Conservation (phyloP, 805 yeast genomes). For the Kregervanrija fluxuum region DNA sequence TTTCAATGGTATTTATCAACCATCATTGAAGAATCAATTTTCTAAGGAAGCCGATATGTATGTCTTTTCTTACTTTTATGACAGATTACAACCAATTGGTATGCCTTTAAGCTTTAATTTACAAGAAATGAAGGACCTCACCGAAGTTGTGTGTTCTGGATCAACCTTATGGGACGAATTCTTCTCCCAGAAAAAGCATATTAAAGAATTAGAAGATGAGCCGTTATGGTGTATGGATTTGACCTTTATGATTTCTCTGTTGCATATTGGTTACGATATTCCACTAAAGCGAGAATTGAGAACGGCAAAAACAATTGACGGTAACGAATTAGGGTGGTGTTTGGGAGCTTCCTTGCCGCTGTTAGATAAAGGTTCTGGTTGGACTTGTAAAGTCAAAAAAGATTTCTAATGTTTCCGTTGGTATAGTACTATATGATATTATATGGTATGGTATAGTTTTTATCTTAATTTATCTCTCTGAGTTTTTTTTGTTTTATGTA, state of each 20-base stretch:
- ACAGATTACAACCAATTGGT: constrained; percentile 88
- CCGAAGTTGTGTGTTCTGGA: constrained; percentile 83
- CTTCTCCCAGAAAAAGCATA: constrained; percentile 58
- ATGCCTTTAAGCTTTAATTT: constrained; percentile 88
- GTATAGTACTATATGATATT: no score
- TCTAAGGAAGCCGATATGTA: constrained; percentile 67
- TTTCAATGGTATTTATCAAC: constrained; percentile 96
- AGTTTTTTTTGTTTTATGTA: no score
- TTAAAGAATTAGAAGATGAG: constrained; percentile 60
- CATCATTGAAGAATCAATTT: constrained; percentile 77
- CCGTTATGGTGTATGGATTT: constrained; percentile 95
- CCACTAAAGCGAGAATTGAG: constrained; percentile 83
- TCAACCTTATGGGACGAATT: constrained; percentile 62
- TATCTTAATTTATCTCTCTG: no score
- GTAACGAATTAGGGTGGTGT: constrained; percentile 97
- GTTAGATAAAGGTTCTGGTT: constrained; percentile 56
- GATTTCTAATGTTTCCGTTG: constrained; percentile 8
- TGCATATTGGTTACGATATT: constrained; percentile 96
- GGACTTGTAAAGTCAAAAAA: constrained; percentile 55
- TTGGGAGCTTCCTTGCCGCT: constrained; percentile 94
- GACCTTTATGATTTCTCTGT: constrained; percentile 79
- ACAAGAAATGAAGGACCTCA: constrained; percentile 74
- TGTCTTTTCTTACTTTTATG: constrained; percentile 92
- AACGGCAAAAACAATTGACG: constrained; percentile 84
- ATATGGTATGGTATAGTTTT: no score